Evolutionary conservation across 176 grass and related monocot species (phyloP), one percentile per base, ranked within the genome.

Genomic region (Oryza officinalis): DNA sequence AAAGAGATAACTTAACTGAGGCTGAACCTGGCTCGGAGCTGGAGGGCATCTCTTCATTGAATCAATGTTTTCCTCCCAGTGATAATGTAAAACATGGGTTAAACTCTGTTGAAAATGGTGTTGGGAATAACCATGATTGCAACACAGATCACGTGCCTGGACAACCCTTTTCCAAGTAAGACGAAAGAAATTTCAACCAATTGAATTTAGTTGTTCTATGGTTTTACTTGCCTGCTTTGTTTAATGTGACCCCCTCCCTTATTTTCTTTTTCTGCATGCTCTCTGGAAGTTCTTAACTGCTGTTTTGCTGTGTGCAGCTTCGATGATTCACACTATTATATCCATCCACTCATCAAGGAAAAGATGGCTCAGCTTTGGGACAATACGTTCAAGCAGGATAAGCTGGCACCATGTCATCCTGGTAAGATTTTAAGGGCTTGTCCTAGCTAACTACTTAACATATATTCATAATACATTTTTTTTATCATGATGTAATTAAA

Each of bases 291-390:
- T 90, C 22, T 64, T 80, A 63, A 82, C 66, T 26, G 32, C 27
- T 73, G 22, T 40, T 82, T 83, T 76, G 37, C 47, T 80, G 40
- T 63, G 28, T 91, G 87, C 83, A 99, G 96, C 65, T 85, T 86
- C 86, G 80, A 84, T 75, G 83, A 83, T 94, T 92, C 91, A 81
- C 67, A 66, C 70, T 94, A 83, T 89, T 87, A 81, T 85, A 81
- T 96, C 43, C 87, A 99, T 79, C 91, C 91, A n/a, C 88, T 99
- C 33, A 90, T 99, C 75, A 94, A 87, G 77, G 89, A 83, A 80
- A 98, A 89, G 85, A 69, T 96, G 78, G 57, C 81, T 49, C 74
- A 90, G 77, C 10, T 89, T 35, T 89, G 71, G 82, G 81, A 67
- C 78, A 75, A 44, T 67, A 78, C 77, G 71, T 83, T 87, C 73